Base-by-base conservation (phyloP, 2,329 filamentous ascomycete species). In the Colletotrichum acutatum region DNA sequence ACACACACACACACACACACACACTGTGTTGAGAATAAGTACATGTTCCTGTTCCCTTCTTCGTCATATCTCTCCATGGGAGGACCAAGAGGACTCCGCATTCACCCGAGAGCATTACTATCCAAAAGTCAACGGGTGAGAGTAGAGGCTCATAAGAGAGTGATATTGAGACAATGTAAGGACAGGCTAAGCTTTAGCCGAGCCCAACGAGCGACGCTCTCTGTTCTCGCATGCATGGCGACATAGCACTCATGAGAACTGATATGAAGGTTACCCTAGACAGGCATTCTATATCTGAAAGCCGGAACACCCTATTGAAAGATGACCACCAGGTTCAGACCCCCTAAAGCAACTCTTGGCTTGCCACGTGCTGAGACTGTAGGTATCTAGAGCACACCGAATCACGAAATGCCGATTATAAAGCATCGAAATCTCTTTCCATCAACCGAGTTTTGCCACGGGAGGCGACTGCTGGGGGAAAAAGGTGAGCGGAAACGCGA, bases 111-210 rank as follows among this genome's bases (percentile, higher is more conserved):
- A 49, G 19, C 16, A 49, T n/a, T 19, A 8, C 7, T 6, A 49
- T 6, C 16, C 16, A 49, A 46, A 42, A n/a, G 16, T n/a, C 1
- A 19, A 49, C 42, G 9, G n/a, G 16, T 9, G 42, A 49, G 42
- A 49, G 6, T 49, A 1, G 42, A 49, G 42, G 42, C 42, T 49
- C 42, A 49, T 3, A 19, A 49, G 19, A 49, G 5, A 19, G 42
- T n/a, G 4, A 49, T 19, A 9, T 4, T 1, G 16, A 49, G 42
- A 54, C 52, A 22, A 30, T n/a, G n/a, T 56, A 24, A 46, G 16
- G 30, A 54, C 37, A 42, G 37, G 52, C 32, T 65, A 65, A 57
- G 32, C 62, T 57, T 65, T 46, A 46, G 62, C 62, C 52, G 52
- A 56, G 32, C 52, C 52, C 19, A 49, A 49, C 19, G 16, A 49